phyloP scores from a whole-genome alignment of 352 stramenopile genomes.

The Saprolegnia parasitica region DNA sequence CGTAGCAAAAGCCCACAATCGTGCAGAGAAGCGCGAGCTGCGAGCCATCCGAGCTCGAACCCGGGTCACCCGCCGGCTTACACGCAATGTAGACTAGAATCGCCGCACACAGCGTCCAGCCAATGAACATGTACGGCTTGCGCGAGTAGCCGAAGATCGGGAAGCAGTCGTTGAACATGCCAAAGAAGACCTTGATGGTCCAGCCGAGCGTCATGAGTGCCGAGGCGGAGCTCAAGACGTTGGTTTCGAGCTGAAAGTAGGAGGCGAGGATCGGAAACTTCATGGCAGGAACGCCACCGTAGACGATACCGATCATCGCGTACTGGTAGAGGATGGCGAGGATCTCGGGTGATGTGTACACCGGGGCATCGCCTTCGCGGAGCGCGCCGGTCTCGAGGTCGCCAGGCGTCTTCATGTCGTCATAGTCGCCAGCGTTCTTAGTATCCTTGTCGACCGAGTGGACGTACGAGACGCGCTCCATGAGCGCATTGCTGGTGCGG shows the following conservation, averaged over 20 bases:
- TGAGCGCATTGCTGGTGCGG: too few relatives aligned
- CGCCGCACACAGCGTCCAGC: neutral
- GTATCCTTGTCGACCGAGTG: constrained; percentile 1
- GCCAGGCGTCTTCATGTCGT: constrained; percentile 12
- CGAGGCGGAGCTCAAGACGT: constrained; percentile 35
- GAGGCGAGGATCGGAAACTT: constrained; percentile 43
- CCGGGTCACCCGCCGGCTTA: constrained; percentile 28
- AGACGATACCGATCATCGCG: constrained; percentile 34
- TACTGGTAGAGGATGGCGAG: constrained; percentile 32
- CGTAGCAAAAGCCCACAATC: too few relatives aligned
- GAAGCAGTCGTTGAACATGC: constrained; percentile 23
- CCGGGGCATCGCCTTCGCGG: constrained; percentile 43
- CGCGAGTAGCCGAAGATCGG: too few relatives aligned
- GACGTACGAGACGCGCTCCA: constrained; percentile 14
- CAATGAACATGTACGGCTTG: constrained; percentile 14
- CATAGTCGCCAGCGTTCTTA: neutral
- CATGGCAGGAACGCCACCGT: constrained; percentile 34
- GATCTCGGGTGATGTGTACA: constrained; percentile 30
- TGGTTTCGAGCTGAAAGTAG: constrained; percentile 47
- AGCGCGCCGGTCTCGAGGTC: constrained; percentile 45
- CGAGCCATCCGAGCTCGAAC: neutral
- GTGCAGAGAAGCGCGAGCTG: neutral
- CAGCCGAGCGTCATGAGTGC: constrained; percentile 44
- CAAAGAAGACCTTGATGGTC: constrained; percentile 30
- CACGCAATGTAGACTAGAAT: neutral